A percentile compares a stretch with the other conserved stretches of the same genome.
Evolutionary conservation across 2,329 filamentous ascomycete genomes (phyloP).

Genomic region (Rasamsonia emersonii): DNA sequence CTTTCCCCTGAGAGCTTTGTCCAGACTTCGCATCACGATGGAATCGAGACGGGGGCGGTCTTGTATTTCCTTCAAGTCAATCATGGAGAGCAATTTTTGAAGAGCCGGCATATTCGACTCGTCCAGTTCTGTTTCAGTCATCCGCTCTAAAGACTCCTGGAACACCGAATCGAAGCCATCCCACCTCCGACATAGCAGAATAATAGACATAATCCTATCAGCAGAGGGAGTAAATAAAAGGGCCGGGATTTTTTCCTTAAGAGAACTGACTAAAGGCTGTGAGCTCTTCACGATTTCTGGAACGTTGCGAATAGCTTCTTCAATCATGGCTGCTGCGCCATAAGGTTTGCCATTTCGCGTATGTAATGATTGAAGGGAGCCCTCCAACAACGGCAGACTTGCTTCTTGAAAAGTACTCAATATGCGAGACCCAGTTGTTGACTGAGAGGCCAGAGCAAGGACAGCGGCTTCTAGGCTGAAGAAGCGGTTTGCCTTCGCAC

Average conservation of each 20-base stretch:
- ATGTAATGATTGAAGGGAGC: slow-evolving; percentile 43
- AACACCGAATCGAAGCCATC: slow-evolving; percentile 32
- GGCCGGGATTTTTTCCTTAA: slow-evolving; percentile 47
- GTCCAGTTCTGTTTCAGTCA: slow-evolving; percentile 24
- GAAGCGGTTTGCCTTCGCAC: slow-evolving; percentile 59
- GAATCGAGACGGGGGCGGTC: slow-evolving; percentile 25
- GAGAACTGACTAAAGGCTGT: slow-evolving; percentile 41
- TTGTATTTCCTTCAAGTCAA: slow-evolving; percentile 29
- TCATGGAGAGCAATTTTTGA: slow-evolving; percentile 29
- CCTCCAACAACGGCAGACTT: slow-evolving; percentile 33
- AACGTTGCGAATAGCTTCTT: slow-evolving; percentile 41
- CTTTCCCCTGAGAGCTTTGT: slow-evolving; percentile 28
- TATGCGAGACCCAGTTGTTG: slow-evolving; percentile 17
- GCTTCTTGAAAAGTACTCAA: slow-evolving; percentile 28
- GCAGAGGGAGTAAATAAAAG: slow-evolving; percentile 63
- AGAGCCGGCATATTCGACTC: slow-evolving; percentile 26
- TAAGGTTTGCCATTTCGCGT: slow-evolving; percentile 57
- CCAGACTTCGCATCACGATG: slow-evolving; percentile 27
- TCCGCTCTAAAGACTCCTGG: slow-evolving; percentile 26
- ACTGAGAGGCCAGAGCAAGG: slow-evolving; percentile 18
- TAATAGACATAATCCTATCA: slow-evolving; percentile 54
- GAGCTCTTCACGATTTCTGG: slow-evolving; percentile 33
- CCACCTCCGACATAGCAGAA: slow-evolving; percentile 48
- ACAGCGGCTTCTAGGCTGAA: slow-evolving; percentile 47
- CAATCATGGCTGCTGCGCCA: slow-evolving; percentile 52